phyloP scores from a whole-genome alignment of 257 asterid species.

The Pogostemon cablin region DNA sequence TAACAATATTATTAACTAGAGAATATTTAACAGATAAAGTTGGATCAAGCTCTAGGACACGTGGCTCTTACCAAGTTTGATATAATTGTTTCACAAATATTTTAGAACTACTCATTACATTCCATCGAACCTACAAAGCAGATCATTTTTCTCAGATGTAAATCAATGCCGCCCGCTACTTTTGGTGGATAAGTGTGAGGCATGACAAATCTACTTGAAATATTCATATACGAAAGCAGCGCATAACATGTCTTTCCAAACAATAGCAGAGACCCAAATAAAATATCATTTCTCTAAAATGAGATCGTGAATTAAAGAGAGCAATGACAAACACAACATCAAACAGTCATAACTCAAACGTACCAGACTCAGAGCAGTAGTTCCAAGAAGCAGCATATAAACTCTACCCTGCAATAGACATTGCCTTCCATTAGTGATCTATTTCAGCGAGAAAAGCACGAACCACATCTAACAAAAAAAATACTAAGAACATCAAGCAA shows the following conservation, averaged over 20 bases:
- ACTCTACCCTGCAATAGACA: constrained; percentile 60
- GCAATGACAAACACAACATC: constrained; percentile 23
- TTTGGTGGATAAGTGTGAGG: not conserved
- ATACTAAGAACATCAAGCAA: constrained; percentile 11
- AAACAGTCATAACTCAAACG: constrained; percentile 25
- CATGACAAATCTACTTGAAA: not conserved
- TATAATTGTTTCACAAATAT: not conserved
- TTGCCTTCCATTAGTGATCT: constrained; percentile 31
- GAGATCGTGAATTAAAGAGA: constrained; percentile 16
- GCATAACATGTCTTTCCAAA: not conserved
- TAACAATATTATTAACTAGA: too few relatives aligned
- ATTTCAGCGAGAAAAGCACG: constrained; percentile 13
- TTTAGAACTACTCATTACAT: not conserved
- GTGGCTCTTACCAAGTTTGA: too few relatives aligned
- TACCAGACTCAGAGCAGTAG: constrained; percentile 89
- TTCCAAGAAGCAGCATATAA: constrained; percentile 82
- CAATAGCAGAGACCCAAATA: constrained; percentile 10
- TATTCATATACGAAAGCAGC: constrained; percentile 10
- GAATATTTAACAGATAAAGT: too few relatives aligned
- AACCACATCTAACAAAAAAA: constrained; percentile 8
- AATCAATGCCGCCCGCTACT: not conserved
- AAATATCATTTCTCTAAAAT: constrained; percentile 4
- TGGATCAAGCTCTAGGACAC: too few relatives aligned
- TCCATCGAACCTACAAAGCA: not conserved
- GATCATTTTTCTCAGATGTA: not conserved